A percentile compares a stretch with the other conserved stretches of the same genome.
phyloP scores from a whole-genome alignment of 2,329 filamentous ascomycete species.

The Diaporthe destruens region DNA sequence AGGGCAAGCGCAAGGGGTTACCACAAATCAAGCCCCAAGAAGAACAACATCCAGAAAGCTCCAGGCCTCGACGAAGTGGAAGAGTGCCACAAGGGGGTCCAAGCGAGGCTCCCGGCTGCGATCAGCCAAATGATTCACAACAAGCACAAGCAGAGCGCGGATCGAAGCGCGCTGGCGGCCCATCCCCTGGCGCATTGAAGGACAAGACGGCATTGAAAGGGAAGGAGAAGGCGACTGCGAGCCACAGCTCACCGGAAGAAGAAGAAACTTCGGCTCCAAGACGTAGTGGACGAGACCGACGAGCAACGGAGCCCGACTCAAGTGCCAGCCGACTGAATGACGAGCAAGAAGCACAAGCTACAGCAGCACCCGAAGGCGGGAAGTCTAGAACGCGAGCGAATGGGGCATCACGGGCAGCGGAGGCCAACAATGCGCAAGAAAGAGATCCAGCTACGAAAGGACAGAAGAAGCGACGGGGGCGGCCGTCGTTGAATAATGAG shows the following conservation, averaged over 20 bases:
- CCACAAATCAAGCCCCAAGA: constrained; percentile 40
- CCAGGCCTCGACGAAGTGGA: constrained; percentile 29
- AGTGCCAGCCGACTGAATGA: not conserved
- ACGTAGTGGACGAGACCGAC: constrained; percentile 32
- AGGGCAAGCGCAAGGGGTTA: constrained; percentile 37
- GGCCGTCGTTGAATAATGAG: constrained; percentile 3
- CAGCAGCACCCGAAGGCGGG: not conserved
- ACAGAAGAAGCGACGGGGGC: constrained; percentile 26
- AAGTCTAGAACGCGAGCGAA: constrained; percentile 1
- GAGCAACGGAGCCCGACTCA: not conserved
- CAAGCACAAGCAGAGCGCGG: not conserved
- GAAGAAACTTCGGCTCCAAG: constrained; percentile 18
- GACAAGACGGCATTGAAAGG: not conserved
- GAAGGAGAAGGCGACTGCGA: constrained; percentile 15
- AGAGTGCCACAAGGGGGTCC: constrained; percentile 18
- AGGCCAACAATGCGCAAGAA: not conserved
- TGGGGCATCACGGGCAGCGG: not conserved
- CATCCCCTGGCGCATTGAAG: not conserved
- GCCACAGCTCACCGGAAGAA: not conserved
- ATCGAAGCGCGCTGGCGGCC: not conserved
- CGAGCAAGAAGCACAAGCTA: constrained; percentile 12
- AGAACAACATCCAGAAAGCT: constrained; percentile 45
- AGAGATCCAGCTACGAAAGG: not conserved
- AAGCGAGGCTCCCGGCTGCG: not conserved
- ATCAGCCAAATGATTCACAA: not conserved